These are phyloP conservation scores for Penicillium mononematosum DNA, from an alignment of 495 filamentous ascomycete genomes.

Conservation along the genomic window DNA sequence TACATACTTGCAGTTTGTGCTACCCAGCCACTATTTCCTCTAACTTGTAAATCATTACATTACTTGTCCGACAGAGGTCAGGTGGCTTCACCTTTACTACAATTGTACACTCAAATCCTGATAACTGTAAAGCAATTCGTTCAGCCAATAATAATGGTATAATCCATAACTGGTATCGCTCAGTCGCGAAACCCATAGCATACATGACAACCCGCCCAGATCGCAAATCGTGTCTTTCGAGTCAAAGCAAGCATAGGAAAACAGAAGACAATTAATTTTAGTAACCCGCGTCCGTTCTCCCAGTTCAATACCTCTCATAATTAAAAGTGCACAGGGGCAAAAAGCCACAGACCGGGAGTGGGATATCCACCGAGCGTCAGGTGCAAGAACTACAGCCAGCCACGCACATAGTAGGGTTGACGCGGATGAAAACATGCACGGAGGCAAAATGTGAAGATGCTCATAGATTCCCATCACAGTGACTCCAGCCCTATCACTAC, in stretches of 20 bases:
- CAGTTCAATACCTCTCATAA: neutral
- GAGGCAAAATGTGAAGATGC: constrained; percentile 21
- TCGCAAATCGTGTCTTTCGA: constrained; percentile 11
- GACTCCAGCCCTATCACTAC: neutral
- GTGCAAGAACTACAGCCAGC: constrained; percentile 18
- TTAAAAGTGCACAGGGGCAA: neutral
- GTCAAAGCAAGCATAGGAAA: constrained; percentile 2
- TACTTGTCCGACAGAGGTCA: neutral
- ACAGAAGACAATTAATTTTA: constrained; percentile 7
- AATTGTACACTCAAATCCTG: neutral
- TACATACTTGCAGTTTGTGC: neutral
- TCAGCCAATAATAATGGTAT: constrained; percentile 5
- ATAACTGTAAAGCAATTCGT: neutral
- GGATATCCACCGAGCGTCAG: constrained; percentile 7
- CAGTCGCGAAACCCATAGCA: neutral
- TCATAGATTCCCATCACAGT: constrained; percentile 13
- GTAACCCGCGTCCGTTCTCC: neutral
- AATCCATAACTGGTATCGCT: constrained; percentile 7
- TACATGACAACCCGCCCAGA: constrained; percentile 9
- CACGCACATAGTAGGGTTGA: constrained; percentile 26
- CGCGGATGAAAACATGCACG: constrained; percentile 27
- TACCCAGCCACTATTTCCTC: neutral
- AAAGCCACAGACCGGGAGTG: neutral
- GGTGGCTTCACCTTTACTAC: neutral
- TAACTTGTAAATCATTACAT: neutral